Percentiles rank a stretch among this genome's conserved stretches.
Conservation (phyloP, 495 filamentous ascomycete species). For the Hypoxylon subgilvum region DNA sequence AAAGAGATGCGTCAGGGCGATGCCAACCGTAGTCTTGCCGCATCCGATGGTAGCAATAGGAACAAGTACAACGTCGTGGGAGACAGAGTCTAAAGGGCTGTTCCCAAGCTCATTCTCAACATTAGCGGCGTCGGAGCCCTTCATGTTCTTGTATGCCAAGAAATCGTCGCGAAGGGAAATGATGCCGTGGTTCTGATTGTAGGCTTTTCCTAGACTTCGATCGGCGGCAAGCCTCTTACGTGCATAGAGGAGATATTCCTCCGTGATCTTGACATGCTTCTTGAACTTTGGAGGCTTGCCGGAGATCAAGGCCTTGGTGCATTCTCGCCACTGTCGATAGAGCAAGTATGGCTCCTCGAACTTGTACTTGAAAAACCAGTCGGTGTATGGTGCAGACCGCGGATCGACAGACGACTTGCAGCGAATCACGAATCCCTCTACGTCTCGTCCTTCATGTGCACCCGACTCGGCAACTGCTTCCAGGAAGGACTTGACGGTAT, state of each 20-base stretch:
- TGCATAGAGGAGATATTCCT: constrained; percentile 86
- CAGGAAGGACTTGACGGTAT: constrained; percentile 76
- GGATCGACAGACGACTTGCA: constrained; percentile 66
- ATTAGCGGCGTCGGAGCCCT: constrained; percentile 73
- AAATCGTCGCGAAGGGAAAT: constrained; percentile 89
- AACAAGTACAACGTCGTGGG: constrained; percentile 72
- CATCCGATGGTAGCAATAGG: constrained; percentile 93
- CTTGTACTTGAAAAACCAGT: constrained; percentile 99
- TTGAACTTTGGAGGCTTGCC: constrained; percentile 75
- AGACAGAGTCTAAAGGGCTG: constrained; percentile 51
- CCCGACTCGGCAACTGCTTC: constrained; percentile 83
- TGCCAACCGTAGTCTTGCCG: constrained; percentile 91
- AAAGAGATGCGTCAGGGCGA: constrained; percentile 83
- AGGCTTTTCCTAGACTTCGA: constrained; percentile 66
- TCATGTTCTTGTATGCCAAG: constrained; percentile 76
- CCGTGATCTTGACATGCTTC: constrained; percentile 89
- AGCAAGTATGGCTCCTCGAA: constrained; percentile 98
- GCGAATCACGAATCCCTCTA: constrained; percentile 95
- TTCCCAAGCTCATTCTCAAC: constrained; percentile 43
- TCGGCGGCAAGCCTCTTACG: constrained; percentile 71
- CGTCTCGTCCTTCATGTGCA: constrained; percentile 85
- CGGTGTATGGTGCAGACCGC: constrained; percentile 59
- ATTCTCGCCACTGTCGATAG: constrained; percentile 98
- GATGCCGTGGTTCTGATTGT: constrained; percentile 92
- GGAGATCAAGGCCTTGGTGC: constrained; percentile 84